Conservation (phyloP, 2,329 filamentous ascomycete species). For the Trichoderma koningiopsis region DNA sequence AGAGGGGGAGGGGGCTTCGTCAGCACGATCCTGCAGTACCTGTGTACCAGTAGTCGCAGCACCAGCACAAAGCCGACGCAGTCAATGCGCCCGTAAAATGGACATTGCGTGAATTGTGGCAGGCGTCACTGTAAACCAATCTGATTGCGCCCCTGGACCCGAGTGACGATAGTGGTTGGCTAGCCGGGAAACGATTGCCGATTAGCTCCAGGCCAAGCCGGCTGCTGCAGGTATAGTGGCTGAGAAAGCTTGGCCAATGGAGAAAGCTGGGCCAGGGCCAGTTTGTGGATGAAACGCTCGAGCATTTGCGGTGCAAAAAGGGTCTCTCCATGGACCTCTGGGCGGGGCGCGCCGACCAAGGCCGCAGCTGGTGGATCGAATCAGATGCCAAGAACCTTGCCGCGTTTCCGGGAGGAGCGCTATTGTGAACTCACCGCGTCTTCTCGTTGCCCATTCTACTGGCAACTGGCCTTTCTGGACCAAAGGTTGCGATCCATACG, state of each 20-base stretch:
- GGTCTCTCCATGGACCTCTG: constrained; percentile 11
- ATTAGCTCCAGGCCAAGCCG: constrained; percentile 20
- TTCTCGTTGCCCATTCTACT: background rate
- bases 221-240: constrained; percentile 18
- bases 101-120: constrained; percentile 20
- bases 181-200: constrained; percentile 22
- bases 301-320: constrained; percentile 15
- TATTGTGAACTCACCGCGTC: constrained; percentile 3
- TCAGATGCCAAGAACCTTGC: constrained; percentile 14
- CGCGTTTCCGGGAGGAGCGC: constrained; percentile 20
- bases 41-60: background rate
- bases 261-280: constrained; percentile 12
- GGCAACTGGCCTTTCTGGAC: background rate
- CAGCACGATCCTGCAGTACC: background rate
- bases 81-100: background rate
- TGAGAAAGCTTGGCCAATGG: constrained; percentile 14
- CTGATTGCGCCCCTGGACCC: constrained; percentile 1
- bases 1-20: constrained; percentile 15
- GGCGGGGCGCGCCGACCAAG: constrained; percentile 15
- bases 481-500: background rate
- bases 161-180: constrained; percentile 17
- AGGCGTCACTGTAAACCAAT: constrained; percentile 15
- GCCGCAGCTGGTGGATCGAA: constrained; percentile 16
- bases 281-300: constrained; percentile 21
- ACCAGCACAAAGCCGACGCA: background rate